A percentile compares a stretch with the other conserved stretches of the same genome.
These are phyloP conservation scores for Coemansia sp. DNA, from an alignment of 192 early-diverging fungal species.

Conservation along the genomic window DNA sequence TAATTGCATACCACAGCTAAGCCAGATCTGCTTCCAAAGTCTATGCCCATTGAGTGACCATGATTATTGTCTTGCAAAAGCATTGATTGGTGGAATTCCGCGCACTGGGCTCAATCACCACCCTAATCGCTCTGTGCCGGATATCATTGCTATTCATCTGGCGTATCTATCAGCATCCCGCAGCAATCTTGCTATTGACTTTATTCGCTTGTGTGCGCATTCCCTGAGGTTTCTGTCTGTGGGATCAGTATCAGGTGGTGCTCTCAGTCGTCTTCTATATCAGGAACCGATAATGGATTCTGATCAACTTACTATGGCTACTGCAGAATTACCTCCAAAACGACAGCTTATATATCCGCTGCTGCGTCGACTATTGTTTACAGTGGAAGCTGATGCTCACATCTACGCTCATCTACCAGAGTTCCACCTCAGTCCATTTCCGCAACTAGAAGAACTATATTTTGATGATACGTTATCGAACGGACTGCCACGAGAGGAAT, in stretches of 20 bases:
- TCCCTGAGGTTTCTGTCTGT: slow-evolving; percentile 23
- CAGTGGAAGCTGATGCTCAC: slow-evolving; percentile 26
- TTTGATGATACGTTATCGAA: slow-evolving; percentile 34
- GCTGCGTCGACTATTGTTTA: slow-evolving; percentile 33
- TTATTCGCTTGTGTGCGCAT: slow-evolving; percentile 23
- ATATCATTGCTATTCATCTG: slow-evolving; percentile 16
- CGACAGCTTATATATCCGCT: slow-evolving; percentile 4
- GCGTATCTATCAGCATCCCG: slow-evolving; percentile 1
- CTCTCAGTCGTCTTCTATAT: slow-evolving; percentile 14
- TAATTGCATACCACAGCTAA: not conserved
- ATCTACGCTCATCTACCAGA: slow-evolving; percentile 8
- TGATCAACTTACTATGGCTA: not conserved
- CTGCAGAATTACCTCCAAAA: not conserved
- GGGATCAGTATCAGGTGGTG: slow-evolving; percentile 26
- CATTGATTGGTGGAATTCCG: not conserved
- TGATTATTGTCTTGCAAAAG: not conserved
- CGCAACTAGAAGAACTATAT: slow-evolving; percentile 33
- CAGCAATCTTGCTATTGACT: slow-evolving; percentile 7
- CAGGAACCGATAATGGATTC: not conserved
- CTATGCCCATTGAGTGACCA: slow-evolving; percentile 2
- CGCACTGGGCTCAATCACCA: not conserved
- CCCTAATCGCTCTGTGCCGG: not conserved
- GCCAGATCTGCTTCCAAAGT: slow-evolving; percentile 28
- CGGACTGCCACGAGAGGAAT: slow-evolving; percentile 43
- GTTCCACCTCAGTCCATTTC: slow-evolving; percentile 21